These are phyloP conservation scores for Exophiala spinifera DNA, from an alignment of 2,329 filamentous ascomycete genomes.

Conservation along the genomic window DNA sequence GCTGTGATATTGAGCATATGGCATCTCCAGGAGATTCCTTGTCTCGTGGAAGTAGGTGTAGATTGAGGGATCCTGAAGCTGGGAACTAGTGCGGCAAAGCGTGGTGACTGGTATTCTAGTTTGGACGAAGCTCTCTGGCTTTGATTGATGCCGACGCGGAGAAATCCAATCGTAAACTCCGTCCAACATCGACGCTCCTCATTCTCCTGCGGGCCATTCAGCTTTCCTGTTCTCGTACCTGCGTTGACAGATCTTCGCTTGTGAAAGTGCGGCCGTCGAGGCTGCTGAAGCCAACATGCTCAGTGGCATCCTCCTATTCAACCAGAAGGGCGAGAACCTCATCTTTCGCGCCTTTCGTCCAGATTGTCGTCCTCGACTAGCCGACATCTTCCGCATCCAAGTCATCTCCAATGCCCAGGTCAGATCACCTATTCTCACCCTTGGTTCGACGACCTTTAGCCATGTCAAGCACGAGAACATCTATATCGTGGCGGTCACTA, in stretches of 20 bases:
- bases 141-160: too few relatives aligned
- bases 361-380: slow-evolving; percentile 93
- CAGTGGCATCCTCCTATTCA: slow-evolving; percentile 96
- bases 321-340: slow-evolving; percentile 99
- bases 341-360: slow-evolving; percentile 99
- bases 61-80: too few relatives aligned
- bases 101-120: too few relatives aligned
- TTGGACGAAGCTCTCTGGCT: too few relatives aligned
- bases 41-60: too few relatives aligned
- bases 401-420: slow-evolving; percentile 98
- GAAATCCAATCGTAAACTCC: too few relatives aligned
- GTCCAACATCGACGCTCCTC: too few relatives aligned
- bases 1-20: too few relatives aligned
- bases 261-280: slow-evolving; percentile 9
- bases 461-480: slow-evolving; percentile 99
- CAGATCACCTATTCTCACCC: slow-evolving; percentile 91
- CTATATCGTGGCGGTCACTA: slow-evolving; percentile 94
- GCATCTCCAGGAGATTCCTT: too few relatives aligned
- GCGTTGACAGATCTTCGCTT: background rate
- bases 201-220: too few relatives aligned
- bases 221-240: too few relatives aligned
- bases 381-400: slow-evolving; percentile 98
- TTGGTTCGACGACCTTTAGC: slow-evolving; percentile 97
- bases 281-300: slow-evolving; percentile 60
- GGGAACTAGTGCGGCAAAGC: too few relatives aligned